Evolutionary conservation across 495 filamentous ascomycete species (phyloP).

Genomic region (Cladorrhinum samala): DNA sequence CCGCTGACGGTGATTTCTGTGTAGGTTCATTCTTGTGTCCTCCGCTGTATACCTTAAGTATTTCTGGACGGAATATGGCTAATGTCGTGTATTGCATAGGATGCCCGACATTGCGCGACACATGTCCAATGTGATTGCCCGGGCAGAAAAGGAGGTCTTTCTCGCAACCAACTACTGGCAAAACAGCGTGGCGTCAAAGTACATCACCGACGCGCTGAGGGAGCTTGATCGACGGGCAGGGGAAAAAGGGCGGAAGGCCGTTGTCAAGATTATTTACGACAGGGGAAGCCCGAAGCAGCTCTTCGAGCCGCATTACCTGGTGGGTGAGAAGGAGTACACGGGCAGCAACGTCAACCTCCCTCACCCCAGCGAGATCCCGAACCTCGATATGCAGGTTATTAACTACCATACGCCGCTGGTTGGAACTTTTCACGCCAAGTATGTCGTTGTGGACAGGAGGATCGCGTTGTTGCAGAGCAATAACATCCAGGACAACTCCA

Average conservation of each 20-base stretch:
- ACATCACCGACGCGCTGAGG: conserved; percentile 60
- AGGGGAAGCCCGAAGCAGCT: conserved; percentile 59
- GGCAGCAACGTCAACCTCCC: conserved; percentile 55
- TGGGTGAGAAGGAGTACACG: conserved; percentile 52
- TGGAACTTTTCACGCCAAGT: conserved; percentile 74
- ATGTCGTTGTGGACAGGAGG: conserved; percentile 66
- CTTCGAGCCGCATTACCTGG: conserved; percentile 55
- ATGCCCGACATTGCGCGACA: conserved; percentile 66
- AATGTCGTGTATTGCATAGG: conserved; percentile 22
- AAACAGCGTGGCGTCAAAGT: conserved; percentile 56
- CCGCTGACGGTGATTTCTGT: conserved; percentile 65
- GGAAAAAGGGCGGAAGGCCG: conserved; percentile 47
- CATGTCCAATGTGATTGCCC: conserved; percentile 67
- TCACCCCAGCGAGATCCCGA: conserved; percentile 54
- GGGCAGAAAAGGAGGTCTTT: conserved; percentile 65
- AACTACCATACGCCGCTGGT: conserved; percentile 68
- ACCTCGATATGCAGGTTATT: conserved; percentile 65
- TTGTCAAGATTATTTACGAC: conserved; percentile 74
- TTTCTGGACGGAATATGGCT: too few relatives aligned
- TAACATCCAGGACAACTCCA: conserved; percentile 74
- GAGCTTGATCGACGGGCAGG: conserved; percentile 64
- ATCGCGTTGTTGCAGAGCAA: conserved; percentile 65
- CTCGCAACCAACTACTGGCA: conserved; percentile 74
- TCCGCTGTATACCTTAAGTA: too few relatives aligned
- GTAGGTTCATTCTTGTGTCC: conserved; percentile 34